Base-by-base conservation (phyloP, 345 rosid genomes). In the Erucastrum elatum region DNA sequence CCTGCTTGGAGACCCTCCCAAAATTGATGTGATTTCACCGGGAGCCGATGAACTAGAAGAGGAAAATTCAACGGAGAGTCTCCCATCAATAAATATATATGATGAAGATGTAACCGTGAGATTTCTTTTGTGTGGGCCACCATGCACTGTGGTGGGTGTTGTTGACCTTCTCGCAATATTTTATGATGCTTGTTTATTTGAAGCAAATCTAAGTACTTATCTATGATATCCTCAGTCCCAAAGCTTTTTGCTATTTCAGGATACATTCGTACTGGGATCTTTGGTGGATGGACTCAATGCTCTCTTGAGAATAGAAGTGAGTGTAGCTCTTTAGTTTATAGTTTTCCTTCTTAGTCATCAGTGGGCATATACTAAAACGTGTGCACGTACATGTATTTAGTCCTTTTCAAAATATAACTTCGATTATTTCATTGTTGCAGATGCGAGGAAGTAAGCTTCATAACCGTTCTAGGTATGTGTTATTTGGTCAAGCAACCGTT, bases 381-480 rank as follows among this genome's bases (percentile, higher is more conserved):
- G 5, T 59, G 27, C 49, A 27, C 12, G 21, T 16, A 37, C 60
- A 34, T 59, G 68, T 15, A 64, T 30, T 64, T 12, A 58, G 2
- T 65, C 34, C 34, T 65, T 35, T 10, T 71, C 29, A 63, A 31
- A 31, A 33, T 10, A 5, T 69, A 70, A 68, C 51, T 58, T 66
- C 27, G 31, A 15, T 35, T 63, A 26, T 25, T 63, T 44, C 29
- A 56, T 53, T 80, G 60, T 78, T 66, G 58, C 87, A 96, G 99
- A 84, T 96, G 79, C 96, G 99, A 39, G 97, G 99, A 80, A 87
- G 99, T 83, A 96, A 89, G 85, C 94, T 96, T 64, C 98, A 96
- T 77, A 96, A 87, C 80, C 89, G 98, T 72, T 84, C 94, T 66
- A 96, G 98, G 99, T 96, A 90, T 68, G 37, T 68, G 65, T 58